Evolutionary conservation across 495 filamentous ascomycete species (phyloP), one percentile per base, ranked within the genome.

Genomic region (Copromyces sp.): DNA sequence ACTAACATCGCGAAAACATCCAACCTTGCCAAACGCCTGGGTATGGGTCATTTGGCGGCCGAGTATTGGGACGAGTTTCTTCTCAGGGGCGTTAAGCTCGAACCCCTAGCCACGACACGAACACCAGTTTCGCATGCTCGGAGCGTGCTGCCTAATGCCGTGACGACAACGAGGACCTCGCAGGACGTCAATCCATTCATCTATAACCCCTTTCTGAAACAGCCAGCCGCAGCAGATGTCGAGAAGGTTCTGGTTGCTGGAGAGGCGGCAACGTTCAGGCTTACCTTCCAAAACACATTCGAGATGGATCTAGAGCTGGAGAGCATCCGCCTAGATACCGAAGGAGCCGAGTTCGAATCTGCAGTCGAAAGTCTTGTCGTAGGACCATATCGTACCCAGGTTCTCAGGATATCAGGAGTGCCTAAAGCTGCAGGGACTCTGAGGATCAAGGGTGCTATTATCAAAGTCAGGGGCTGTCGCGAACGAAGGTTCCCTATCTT

Each of bases 31-130:
- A 87, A 87, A 75, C 91, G 90, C 73, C 82, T 97, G 42, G 94
- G 94, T 1, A 80, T 93, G 3, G 80, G 85, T 5, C 78, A 89
- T 71, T 78, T 95, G 65, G 86, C 91, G 71, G 93, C 92, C 20
- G 91, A 95, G 70, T 99, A 97, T 77, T 99, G 95, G 95, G 95
- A 99, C 80, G 92, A 95, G 68, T 98, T 99, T 77, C 86, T 99
- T 0, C 85, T 99, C 47, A 89, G 95, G 40, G 94, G 90, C 74
- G 85, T 99, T 40, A 89, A 92, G 68, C 80, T 95, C 37, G 84
- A 88, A 71, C 80, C 86, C 17, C 75, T 86, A 42, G 79, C 85
- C 17, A 68, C 75, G 14, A 82, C 82, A 11, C 79, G 83, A 74
- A 86, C 86, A n/a, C 90, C 94, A 20, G 87, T 92, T 73, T 86